Percentiles rank a stretch among this genome's conserved stretches.
phyloP scores from a whole-genome alignment of 2,329 filamentous ascomycete species.

The Colletotrichum higginsianum region DNA sequence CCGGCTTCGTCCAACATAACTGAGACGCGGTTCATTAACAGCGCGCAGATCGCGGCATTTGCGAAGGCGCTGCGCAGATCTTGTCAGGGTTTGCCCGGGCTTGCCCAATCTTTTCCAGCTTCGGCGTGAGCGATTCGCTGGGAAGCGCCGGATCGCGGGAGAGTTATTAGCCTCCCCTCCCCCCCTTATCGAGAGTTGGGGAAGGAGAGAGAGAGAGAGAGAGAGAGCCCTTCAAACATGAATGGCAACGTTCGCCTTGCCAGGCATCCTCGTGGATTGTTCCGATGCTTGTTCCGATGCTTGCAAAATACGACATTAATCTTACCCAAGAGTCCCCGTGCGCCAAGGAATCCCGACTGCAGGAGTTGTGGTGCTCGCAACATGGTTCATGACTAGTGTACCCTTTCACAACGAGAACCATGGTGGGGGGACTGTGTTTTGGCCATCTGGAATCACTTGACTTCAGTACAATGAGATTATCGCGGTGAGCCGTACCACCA shows the following conservation, averaged over 20 bases:
- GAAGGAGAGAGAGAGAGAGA: too few relatives aligned
- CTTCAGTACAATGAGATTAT: neutral
- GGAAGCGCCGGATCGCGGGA: constrained; percentile 10
- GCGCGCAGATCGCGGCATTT: constrained; percentile 34
- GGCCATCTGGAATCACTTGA: constrained; percentile 1
- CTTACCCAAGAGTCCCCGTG: constrained; percentile 23
- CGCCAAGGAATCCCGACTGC: constrained; percentile 18
- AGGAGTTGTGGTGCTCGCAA: constrained; percentile 14
- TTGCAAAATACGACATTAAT: constrained; percentile 33
- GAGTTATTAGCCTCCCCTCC: neutral
- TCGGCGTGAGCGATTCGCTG: constrained; percentile 32
- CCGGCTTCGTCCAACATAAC: constrained; percentile 9
- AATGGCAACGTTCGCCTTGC: constrained; percentile 15
- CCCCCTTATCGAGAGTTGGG: too few relatives aligned
- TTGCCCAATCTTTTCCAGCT: too few relatives aligned
- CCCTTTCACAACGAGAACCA: constrained; percentile 9
- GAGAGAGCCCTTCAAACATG: neutral
- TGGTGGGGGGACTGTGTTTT: neutral
- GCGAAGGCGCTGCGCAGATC: constrained; percentile 25
- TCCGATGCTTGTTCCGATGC: neutral
- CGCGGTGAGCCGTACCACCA: neutral
- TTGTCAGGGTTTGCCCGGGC: constrained; percentile 17
- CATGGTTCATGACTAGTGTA: constrained; percentile 40
- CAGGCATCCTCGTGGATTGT: constrained; percentile 19
- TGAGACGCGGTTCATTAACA: constrained; percentile 29